These are phyloP conservation scores for Mediolabrus comicus DNA, from an alignment of 108 stramenopile genomes.

Conservation along the genomic window DNA sequence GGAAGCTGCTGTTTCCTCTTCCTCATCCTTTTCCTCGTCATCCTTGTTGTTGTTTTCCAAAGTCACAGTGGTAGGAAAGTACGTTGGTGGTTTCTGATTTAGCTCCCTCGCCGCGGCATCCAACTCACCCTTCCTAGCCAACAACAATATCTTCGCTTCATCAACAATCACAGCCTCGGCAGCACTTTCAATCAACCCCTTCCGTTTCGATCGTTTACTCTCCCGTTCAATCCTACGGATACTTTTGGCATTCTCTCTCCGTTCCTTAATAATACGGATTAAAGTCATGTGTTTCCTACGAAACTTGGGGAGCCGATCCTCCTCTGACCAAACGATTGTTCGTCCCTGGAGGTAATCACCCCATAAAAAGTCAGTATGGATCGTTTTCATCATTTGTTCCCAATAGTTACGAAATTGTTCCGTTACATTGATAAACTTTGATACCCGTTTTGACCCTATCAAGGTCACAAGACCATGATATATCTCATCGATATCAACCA, in stretches of 20 bases:
- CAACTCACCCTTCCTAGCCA: conserved; percentile 9
- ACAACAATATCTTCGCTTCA: conserved; percentile 6
- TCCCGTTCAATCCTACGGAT: conserved; percentile 14
- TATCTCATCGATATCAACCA: conserved; percentile 20
- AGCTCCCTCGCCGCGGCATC: conserved; percentile 13
- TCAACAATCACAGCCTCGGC: conserved; percentile 6
- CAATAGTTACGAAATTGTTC: background rate
- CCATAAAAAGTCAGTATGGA: conserved; percentile 16
- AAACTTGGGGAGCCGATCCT: conserved; percentile 19
- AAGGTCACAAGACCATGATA: conserved; percentile 11
- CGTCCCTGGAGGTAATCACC: conserved; percentile 22
- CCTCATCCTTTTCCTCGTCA: background rate
- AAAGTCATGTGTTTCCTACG: conserved; percentile 20
- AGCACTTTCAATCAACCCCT: conserved; percentile 7
- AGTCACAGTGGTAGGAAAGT: background rate
- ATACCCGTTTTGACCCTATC: background rate
- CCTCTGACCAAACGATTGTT: conserved; percentile 19
- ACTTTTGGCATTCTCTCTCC: conserved; percentile 16
- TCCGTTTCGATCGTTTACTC: conserved; percentile 3
- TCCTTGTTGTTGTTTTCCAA: background rate
- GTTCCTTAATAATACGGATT: conserved; percentile 16
- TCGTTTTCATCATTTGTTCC: background rate
- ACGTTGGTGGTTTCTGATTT: conserved; percentile 29
- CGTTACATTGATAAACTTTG: background rate
- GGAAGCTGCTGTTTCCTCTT: background rate